Evolutionary conservation across 805 yeast genomes (phyloP), one percentile per base, ranked within the genome.

Genomic region (Nakazawaea pomicola): DNA sequence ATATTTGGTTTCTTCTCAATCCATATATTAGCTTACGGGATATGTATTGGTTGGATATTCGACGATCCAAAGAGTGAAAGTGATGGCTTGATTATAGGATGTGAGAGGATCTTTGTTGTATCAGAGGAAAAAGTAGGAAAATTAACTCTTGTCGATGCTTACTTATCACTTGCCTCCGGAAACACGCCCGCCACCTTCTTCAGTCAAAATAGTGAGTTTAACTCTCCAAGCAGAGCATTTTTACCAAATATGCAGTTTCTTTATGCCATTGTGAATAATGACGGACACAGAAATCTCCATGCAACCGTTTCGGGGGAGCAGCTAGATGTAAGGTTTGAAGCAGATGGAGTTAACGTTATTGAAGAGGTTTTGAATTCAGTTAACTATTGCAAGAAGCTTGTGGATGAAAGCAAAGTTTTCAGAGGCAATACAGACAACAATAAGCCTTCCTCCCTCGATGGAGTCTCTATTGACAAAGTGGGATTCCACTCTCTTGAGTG

Each of bases 71-170:
- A 57, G 4, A 54, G 57, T 1, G 46, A 53, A 2, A 69, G 68
- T 17, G 88, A 88, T 0, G 96, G 96, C 9, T 53, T 87, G n/a
- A 79, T 84, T 29, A 46, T 78, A 23, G 97, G 97, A 0, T 86
- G 83, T 41, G 87, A 85, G 48, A 64, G 80, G 14, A 74, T 87
- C 16, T 83, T 80, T 46, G 78, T 87, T 1, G 74, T 79, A 0
- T 71, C 80, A 17, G 80, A 79, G 34, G 72, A 74, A 14, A 67
- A 66, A 7, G 59, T 76, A 30, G 95, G 95, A 2, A 80, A 80
- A 47, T 64, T 87, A 29, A 74, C 88, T 0, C 63, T 87, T 43
- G 67, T 75, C 38, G 84, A 80, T 33, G 83, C 87, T 3, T 88
- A 77, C 52, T 50, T 84, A 2, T 76, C 95, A 0, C 77, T 80